Evolutionary conservation across 352 stramenopile genomes (phyloP).

Genomic region (Pythium graminicola): DNA sequence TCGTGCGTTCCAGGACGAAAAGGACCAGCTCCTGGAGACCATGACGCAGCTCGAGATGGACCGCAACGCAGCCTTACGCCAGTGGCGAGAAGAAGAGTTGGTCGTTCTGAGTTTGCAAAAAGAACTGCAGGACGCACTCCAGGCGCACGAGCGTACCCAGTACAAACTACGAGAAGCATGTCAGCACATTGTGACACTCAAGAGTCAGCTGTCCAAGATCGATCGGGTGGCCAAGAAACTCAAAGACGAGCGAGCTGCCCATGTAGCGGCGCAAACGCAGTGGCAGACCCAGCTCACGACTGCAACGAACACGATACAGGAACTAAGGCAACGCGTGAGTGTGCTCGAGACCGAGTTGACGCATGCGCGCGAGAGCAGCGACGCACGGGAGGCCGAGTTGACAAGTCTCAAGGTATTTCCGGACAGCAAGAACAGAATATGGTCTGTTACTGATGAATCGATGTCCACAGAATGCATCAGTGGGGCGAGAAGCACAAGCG

Average conservation of each 20-base stretch:
- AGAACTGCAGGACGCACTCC: conserved; percentile 3
- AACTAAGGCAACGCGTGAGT: conserved; percentile 22
- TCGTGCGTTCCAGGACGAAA: conserved; percentile 25
- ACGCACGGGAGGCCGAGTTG: conserved; percentile 10
- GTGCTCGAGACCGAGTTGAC: conserved; percentile 28
- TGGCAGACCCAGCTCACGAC: conserved; percentile 24
- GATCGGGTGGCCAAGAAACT: conserved; percentile 17
- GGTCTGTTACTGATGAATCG: too few species aligned
- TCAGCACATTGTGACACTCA: conserved; percentile 40
- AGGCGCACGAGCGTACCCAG: conserved; percentile 16
- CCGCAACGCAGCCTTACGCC: conserved; percentile 25
- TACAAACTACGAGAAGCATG: conserved; percentile 31
- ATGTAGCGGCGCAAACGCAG: conserved; percentile 17
- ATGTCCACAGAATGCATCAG: conserved; percentile 5
- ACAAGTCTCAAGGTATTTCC: background rate
- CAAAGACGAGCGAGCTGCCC: conserved; percentile 6
- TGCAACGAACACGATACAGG: conserved; percentile 20
- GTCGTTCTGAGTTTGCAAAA: background rate
- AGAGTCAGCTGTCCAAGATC: conserved; percentile 23
- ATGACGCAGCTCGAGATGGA: conserved; percentile 36
- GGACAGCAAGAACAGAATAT: background rate
- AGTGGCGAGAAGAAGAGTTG: conserved; percentile 29
- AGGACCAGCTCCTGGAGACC: conserved; percentile 23
- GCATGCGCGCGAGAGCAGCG: conserved; percentile 11
- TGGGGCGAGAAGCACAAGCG: conserved; percentile 18